These are phyloP conservation scores for Arthrobotrys musiformis DNA, from an alignment of 2,329 filamentous ascomycete species.

Conservation along the genomic window DNA sequence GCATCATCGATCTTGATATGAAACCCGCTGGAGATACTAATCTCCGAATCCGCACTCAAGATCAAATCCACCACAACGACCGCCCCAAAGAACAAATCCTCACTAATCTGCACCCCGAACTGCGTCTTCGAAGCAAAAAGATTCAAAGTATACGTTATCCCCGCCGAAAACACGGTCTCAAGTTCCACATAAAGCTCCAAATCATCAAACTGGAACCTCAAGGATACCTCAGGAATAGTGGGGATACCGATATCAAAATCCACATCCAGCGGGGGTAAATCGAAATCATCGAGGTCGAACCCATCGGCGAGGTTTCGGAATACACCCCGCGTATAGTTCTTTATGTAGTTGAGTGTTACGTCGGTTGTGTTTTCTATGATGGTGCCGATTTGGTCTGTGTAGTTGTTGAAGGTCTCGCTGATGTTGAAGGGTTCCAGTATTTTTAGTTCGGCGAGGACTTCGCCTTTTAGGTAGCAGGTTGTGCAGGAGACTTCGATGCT, in stretches of 20 bases:
- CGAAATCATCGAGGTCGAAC: constrained; percentile 60
- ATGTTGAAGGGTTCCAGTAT: constrained; percentile 64
- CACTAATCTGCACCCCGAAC: constrained; percentile 63
- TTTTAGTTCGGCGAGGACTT: constrained; percentile 64
- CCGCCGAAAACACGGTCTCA: constrained; percentile 64
- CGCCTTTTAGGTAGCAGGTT: constrained; percentile 68
- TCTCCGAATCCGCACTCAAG: constrained; percentile 64
- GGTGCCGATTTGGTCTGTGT: constrained; percentile 61
- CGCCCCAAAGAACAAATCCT: constrained; percentile 65
- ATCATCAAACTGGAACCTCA: constrained; percentile 67
- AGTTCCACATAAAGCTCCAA: constrained; percentile 68
- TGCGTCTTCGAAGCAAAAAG: constrained; percentile 66
- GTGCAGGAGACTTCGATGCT: constrained; percentile 65
- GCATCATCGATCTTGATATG: constrained; percentile 69
- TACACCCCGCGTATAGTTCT: constrained; percentile 58
- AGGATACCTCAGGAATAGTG: constrained; percentile 63
- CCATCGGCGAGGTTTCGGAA: constrained; percentile 58
- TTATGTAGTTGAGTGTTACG: constrained; percentile 56
- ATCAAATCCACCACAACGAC: constrained; percentile 68
- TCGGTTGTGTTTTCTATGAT: constrained; percentile 62
- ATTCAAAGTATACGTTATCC: constrained; percentile 66
- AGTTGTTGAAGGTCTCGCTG: constrained; percentile 61
- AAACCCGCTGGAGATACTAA: constrained; percentile 69
- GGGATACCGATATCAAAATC: constrained; percentile 65
- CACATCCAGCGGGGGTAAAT: constrained; percentile 63